Evolutionary conservation across 164 flowering plant species (phyloP).

Genomic region (Saururus chinensis): DNA sequence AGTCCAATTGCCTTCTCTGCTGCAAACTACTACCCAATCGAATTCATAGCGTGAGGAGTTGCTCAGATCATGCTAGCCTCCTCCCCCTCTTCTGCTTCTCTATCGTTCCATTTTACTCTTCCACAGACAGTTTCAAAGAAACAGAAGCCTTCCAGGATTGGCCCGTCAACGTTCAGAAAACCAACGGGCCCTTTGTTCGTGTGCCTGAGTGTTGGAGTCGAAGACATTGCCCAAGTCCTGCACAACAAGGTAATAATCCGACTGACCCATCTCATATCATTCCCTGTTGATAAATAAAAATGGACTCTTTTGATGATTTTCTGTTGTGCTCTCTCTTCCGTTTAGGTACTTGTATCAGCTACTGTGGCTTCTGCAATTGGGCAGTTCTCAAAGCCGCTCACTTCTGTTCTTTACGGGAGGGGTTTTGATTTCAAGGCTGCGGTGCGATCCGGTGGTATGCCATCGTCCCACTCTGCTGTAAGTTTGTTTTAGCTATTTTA

Average conservation of each 20-base stretch:
- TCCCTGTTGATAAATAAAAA: too few species aligned
- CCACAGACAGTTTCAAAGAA: neutral
- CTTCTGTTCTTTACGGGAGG: conserved; percentile 45
- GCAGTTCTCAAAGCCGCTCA: conserved; percentile 73
- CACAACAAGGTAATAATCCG: conserved; percentile 32
- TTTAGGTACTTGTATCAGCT: conserved; percentile 64
- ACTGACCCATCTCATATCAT: neutral
- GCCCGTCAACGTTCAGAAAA: neutral
- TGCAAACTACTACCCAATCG: too few species aligned
- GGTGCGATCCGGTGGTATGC: conserved; percentile 72
- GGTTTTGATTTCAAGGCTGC: conserved; percentile 36
- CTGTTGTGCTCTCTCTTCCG: neutral
- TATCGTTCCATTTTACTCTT: neutral
- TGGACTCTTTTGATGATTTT: neutral
- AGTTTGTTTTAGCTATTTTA: too few species aligned
- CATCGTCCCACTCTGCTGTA: conserved; percentile 91
- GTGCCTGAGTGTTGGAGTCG: conserved; percentile 15
- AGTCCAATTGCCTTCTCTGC: too few species aligned
- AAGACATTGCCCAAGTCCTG: conserved; percentile 20
- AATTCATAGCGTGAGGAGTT: too few species aligned
- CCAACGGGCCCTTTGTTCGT: neutral
- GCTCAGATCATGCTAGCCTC: neutral
- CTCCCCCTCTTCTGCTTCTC: conserved; percentile 5
- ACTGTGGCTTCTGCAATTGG: conserved; percentile 56
- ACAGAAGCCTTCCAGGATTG: neutral